Evolutionary conservation across 345 rosid genomes (phyloP), one percentile per base, ranked within the genome.

Genomic region (Gossypium sturtianum): DNA sequence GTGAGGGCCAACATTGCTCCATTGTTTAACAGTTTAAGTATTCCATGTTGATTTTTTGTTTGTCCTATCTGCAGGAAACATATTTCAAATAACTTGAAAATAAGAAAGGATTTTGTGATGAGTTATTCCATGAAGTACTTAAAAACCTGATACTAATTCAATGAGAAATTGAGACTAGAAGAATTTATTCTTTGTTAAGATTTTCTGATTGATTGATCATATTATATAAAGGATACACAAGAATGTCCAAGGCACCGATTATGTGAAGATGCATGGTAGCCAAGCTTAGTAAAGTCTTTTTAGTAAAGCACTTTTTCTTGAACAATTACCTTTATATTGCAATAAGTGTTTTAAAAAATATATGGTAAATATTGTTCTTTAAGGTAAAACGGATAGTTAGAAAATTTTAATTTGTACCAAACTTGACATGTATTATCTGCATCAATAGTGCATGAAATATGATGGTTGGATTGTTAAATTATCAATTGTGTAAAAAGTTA

Each of bases 1-100:
- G 91, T 86, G 62, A 51, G 71, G 51, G 25, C 27, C 20, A 3
- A 4, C 4, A 17, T 62, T 70, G 65, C 47, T 68, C 25, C 20
- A 5, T 54, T 19, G 5, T 75, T 68, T 20, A 17, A 47, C 41
- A 19, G 58, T 61, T 66, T 45, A 12, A 0, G 54, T 12, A 17
- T 52, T 23, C 9, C 44, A 19, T 57, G 22, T 23, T 58, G 49
- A 20, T 53, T 34, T 15, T 15, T 38, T 71, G 2, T 13, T 71
- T 8, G 17, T 19, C 27, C n/a, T 19, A 23, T 19, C n/a, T 56
- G 6, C 53, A 44, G 13, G 71, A 66, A 47, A 20, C 15, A 20
- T 45, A 45, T 67, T 47, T 67, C 10, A 6, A 67, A 48, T 22
- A 17, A 25, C n/a, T 68, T 16, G 27, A 9, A 41, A 34, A 54